Conservation (phyloP, 2,329 filamentous ascomycete genomes). For the Stemphylium beticola region DNA sequence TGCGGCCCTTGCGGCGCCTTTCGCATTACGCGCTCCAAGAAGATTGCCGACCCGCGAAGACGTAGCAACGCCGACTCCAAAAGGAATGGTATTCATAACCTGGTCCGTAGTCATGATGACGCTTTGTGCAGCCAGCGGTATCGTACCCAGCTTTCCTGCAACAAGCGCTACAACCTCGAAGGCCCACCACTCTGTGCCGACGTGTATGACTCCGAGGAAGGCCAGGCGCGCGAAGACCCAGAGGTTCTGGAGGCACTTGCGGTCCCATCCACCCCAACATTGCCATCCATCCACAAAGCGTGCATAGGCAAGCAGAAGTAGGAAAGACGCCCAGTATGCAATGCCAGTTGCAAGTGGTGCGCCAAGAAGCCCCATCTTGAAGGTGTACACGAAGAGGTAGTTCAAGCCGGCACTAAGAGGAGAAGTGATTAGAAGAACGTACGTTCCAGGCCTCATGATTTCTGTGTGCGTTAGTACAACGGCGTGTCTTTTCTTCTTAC, state of each 20-base stretch:
- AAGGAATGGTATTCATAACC: conserved; percentile 83
- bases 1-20: conserved; percentile 72
- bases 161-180: conserved; percentile 89
- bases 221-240: conserved; percentile 76
- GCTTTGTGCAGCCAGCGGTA: conserved; percentile 80
- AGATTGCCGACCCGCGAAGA: conserved; percentile 81
- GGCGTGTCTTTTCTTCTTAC: accelerated
- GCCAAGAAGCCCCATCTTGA: conserved; percentile 74
- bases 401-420: conserved; percentile 65
- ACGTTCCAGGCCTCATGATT: conserved; percentile 69
- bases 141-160: conserved; percentile 78
- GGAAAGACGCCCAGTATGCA: conserved; percentile 84
- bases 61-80: conserved; percentile 82
- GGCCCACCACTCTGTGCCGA: conserved; percentile 93
- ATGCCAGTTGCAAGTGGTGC: conserved; percentile 83
- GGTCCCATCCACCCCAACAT: conserved; percentile 79
- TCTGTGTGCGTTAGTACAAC: conserved; percentile 48
- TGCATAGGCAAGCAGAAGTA: conserved; percentile 75
- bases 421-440: conserved; percentile 66
- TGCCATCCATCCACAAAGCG: conserved; percentile 72
- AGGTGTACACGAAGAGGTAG: conserved; percentile 74
- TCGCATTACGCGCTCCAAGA: conserved; percentile 70
- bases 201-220: conserved; percentile 77
- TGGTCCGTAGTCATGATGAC: conserved; percentile 92
- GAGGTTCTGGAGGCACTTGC: conserved; percentile 69